phyloP scores from a whole-genome alignment of 1,284 basidiomycete species.

The Naganishia cerealis region DNA sequence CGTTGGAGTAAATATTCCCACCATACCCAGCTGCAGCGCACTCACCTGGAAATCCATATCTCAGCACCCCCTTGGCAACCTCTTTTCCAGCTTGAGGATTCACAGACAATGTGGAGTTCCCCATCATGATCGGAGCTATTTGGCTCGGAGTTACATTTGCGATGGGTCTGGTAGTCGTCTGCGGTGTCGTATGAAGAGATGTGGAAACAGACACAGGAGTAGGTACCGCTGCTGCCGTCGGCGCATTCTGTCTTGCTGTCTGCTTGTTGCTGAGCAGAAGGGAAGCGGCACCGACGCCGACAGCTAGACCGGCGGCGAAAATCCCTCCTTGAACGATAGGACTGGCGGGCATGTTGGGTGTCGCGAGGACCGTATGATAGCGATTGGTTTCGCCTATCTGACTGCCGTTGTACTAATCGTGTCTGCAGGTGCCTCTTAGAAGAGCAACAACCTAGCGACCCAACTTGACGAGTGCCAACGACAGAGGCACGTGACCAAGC shows the following conservation, averaged over 20 bases:
- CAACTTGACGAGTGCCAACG: no score
- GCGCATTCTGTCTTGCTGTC: background rate
- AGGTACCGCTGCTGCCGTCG: conserved; percentile 19
- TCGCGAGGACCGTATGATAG: background rate
- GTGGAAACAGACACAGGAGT: conserved; percentile 31
- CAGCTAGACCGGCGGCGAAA: conserved; percentile 51
- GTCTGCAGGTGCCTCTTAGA: no score
- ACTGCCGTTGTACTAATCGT: no score
- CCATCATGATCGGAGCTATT: conserved; percentile 42
- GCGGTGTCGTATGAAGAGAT: conserved; percentile 35
- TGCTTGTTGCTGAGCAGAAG: conserved; percentile 14
- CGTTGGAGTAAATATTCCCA: background rate
- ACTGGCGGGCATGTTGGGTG: conserved; percentile 28
- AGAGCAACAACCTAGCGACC: no score
- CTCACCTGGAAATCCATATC: conserved; percentile 73
- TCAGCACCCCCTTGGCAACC: conserved; percentile 58
- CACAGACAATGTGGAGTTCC: background rate
- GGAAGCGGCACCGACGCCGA: conserved; percentile 48
- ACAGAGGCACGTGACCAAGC: background rate
- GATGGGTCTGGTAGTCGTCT: conserved; percentile 33
- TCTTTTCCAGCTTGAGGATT: conserved; percentile 40
- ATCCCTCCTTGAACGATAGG: conserved; percentile 35
- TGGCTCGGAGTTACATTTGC: conserved; percentile 33
- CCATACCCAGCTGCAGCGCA: conserved; percentile 27
- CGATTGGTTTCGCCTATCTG: no score